phyloP scores from a whole-genome alignment of 352 stramenopile species.

The Phytophthora ramorum region DNA sequence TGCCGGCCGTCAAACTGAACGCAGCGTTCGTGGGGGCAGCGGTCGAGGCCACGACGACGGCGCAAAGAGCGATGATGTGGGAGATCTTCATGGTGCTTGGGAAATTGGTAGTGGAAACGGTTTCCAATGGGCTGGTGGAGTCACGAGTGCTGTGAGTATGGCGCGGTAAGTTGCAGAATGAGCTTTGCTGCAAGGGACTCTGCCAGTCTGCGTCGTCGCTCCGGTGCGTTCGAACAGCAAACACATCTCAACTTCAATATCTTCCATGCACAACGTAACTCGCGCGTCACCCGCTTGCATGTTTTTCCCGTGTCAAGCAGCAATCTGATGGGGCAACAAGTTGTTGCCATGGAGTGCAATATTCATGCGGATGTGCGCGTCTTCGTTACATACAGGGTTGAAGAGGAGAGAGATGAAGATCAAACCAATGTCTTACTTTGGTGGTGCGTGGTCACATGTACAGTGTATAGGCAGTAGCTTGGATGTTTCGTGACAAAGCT shows the following conservation, averaged over 20 bases:
- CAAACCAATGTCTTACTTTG: neutral
- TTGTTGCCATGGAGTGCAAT: neutral
- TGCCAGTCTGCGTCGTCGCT: neutral
- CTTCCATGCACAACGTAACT: neutral
- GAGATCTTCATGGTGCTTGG: conserved; percentile 17
- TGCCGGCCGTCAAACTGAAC: conserved; percentile 6
- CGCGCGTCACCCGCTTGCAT: neutral
- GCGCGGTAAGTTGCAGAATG: conserved; percentile 13
- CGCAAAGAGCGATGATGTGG: conserved; percentile 12
- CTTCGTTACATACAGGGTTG: neutral
- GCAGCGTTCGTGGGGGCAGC: conserved; percentile 8
- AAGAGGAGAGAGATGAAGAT: neutral
- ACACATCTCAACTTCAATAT: neutral
- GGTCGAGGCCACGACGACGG: conserved; percentile 4
- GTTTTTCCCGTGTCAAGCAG: neutral
- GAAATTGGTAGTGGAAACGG: conserved; percentile 7
- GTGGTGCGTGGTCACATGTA: neutral
- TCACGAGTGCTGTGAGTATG: neutral
- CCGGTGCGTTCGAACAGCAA: neutral
- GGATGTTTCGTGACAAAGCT: neutral
- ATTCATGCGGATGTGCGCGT: neutral
- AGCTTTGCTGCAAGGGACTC: neutral
- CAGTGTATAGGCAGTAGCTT: neutral
- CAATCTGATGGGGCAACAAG: neutral
- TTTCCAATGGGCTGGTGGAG: neutral